These are phyloP conservation scores for Pseudonitzschia pungens DNA, from an alignment of 108 stramenopile species.

Conservation along the genomic window DNA sequence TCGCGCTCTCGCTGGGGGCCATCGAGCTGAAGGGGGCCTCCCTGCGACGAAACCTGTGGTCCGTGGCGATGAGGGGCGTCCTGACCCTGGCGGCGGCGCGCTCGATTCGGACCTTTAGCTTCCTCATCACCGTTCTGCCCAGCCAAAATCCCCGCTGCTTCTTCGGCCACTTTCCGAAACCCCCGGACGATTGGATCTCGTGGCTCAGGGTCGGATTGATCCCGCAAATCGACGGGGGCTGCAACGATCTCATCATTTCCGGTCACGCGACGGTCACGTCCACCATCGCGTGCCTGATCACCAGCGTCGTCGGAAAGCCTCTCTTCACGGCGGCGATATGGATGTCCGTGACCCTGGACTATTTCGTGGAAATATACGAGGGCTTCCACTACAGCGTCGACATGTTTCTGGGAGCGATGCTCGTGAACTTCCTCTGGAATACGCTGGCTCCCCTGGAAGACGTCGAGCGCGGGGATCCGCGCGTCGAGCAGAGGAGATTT, in stretches of 20 bases:
- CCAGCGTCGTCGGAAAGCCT: slow-evolving; percentile 50
- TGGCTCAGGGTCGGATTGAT: slow-evolving; percentile 74
- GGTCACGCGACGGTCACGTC: slow-evolving; percentile 84
- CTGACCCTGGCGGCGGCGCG: slow-evolving; percentile 60
- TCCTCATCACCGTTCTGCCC: slow-evolving; percentile 73
- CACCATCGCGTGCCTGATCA: slow-evolving; percentile 62
- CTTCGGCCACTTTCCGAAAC: slow-evolving; percentile 57
- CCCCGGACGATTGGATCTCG: slow-evolving; percentile 54
- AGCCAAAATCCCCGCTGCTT: slow-evolving; percentile 67
- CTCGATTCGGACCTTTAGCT: slow-evolving; percentile 65
- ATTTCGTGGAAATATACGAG: slow-evolving; percentile 74
- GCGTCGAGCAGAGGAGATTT: slow-evolving; percentile 27
- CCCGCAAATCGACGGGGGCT: slow-evolving; percentile 71
- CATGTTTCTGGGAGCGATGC: slow-evolving; percentile 79
- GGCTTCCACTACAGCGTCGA: slow-evolving; percentile 78
- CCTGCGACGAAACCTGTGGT: slow-evolving; percentile 48
- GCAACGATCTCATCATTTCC: slow-evolving; percentile 82
- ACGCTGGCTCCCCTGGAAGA: slow-evolving; percentile 47
- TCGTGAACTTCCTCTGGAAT: slow-evolving; percentile 69
- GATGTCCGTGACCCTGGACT: slow-evolving; percentile 71
- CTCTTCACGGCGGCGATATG: slow-evolving; percentile 62
- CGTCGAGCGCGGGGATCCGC: neutral
- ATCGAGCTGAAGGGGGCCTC: slow-evolving; percentile 50
- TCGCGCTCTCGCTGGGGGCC: slow-evolving; percentile 60
- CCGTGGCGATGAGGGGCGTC: slow-evolving; percentile 54